Base-by-base conservation (phyloP, 306 rosid species). In the Begonia fuchsioides region DNA sequence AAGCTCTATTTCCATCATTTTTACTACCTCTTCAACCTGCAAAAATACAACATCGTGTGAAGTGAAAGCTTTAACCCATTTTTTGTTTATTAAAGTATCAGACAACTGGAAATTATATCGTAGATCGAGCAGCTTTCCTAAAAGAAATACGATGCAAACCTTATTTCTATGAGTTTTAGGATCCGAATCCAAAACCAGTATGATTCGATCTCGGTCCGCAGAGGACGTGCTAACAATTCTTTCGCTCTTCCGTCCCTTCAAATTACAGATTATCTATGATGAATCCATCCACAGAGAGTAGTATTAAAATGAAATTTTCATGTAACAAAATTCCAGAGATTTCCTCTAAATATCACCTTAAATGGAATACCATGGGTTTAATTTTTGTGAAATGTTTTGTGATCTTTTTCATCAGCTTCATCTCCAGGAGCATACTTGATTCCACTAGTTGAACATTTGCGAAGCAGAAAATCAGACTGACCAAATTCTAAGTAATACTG, bases 401-500 rank as follows among this genome's bases (percentile, higher is more conserved):
- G 97, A 19, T 70, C 47, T 68, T 76, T 81, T 72, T 84, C 95
- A 58, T 81, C 87, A 3, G 53, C 64, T 16, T 49, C 64, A 10
- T 70, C 78, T 18, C 97, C 87, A 2, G 87, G 81, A 43, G 85
- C 59, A 70, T 70, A 84, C 52, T 78, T 68, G 47, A 81, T 17
- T 10, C 95, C 82, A 44, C 95, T 78, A 2, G 50, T 59, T 15
- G 82, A 47, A 54, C 97, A 88, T 1, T 58, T 32, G 55, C 63
- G 84, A 17, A 81, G 62, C 8, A 68, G 64, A 60, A 84, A 90
- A 65, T 79, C 90, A 17, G 84, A 81, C 60, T 84, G 93, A 16
- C 95, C 95, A 4, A 81, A 76, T 5, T 84, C 87, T 14, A 90
- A 62, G 70, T 90, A 78, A 40, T 78, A 70, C 53, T 88, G 87